phyloP scores from a whole-genome alignment of 129 eudicot genomes.

The Glebionis coronaria region DNA sequence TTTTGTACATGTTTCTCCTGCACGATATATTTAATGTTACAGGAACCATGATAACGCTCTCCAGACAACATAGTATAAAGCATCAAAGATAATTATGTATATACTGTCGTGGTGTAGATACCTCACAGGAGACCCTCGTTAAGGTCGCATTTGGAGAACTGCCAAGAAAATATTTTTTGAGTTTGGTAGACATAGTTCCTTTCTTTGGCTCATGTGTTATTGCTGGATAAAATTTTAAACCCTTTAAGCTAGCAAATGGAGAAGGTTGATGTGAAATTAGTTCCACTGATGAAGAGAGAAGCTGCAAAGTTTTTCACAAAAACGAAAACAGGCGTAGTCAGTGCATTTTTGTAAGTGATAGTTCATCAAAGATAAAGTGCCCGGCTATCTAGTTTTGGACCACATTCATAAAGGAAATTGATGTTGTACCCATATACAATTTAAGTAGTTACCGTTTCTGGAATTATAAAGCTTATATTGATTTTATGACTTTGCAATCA shows the following conservation, averaged over 20 bases:
- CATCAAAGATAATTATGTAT: background rate
- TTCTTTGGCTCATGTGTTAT: background rate
- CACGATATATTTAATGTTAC: background rate
- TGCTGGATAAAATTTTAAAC: background rate
- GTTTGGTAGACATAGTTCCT: background rate
- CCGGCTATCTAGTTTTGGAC: no score
- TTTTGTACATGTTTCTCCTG: background rate
- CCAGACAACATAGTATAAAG: background rate
- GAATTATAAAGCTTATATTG: no score
- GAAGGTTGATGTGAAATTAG: background rate
- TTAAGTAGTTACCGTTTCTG: no score
- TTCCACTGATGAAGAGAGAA: conserved; percentile 2
- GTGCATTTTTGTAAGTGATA: no score
- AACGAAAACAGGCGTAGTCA: background rate
- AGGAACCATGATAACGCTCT: background rate
- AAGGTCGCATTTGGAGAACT: conserved; percentile 1
- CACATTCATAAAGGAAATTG: no score
- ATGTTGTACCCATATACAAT: no score
- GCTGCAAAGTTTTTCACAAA: background rate
- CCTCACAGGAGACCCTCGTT: background rate
- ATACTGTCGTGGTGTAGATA: background rate
- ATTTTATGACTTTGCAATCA: no score
- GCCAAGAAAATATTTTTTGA: background rate
- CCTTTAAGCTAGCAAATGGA: background rate
- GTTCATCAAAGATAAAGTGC: no score